Conservation (phyloP, 108 stramenopile species). For the Mediolabrus comicus region DNA sequence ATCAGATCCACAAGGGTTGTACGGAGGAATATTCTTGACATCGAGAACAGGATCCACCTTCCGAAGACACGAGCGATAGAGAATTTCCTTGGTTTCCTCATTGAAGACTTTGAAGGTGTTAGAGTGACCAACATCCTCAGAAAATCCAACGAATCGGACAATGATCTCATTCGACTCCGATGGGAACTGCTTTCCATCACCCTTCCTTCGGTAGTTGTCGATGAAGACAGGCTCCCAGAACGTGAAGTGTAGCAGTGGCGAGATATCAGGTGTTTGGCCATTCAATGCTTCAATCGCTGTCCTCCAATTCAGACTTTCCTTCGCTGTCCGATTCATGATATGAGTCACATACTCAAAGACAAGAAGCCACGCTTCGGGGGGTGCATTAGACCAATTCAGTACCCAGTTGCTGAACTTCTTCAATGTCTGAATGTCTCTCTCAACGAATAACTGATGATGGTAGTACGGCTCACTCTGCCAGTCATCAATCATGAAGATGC, state of each 20-base stretch:
- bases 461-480: background rate
- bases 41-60: constrained; percentile 7
- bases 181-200: too few relatives aligned
- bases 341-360: too few relatives aligned
- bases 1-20: background rate
- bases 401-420: background rate
- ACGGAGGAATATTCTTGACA: background rate
- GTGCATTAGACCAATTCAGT: too few relatives aligned
- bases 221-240: background rate
- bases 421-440: background rate
- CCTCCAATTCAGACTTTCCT: background rate
- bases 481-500: background rate
- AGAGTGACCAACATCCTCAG: too few relatives aligned
- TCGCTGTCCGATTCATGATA: too few relatives aligned
- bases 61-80: constrained; percentile 26
- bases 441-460: constrained; percentile 1
- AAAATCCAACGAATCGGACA: too few relatives aligned
- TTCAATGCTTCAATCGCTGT: background rate
- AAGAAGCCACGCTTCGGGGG: too few relatives aligned
- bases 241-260: background rate
- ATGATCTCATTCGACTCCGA: too few relatives aligned
- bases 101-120: constrained; percentile 29
- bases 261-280: constrained; percentile 9
- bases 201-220: too few relatives aligned
- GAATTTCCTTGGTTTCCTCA: constrained; percentile 8